Percentiles rank a stretch among this genome's conserved stretches.
Conservation (phyloP, 148 eudicot genomes). For the Rhododendron mucronatum region DNA sequence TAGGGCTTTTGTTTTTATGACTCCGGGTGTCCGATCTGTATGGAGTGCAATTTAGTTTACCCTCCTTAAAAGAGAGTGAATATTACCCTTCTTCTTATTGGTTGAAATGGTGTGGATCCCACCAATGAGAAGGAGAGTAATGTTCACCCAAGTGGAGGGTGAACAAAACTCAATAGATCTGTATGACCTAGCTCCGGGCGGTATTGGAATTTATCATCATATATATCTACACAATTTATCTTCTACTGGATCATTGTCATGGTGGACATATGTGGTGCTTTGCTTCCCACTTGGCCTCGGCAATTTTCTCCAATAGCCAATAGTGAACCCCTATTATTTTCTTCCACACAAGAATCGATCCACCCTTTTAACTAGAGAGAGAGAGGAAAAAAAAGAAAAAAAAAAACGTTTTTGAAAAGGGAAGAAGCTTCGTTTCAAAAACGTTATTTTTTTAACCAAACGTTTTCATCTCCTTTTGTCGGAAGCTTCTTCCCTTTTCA, state of each 20-base stretch:
- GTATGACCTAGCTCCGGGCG: not conserved
- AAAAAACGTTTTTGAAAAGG: not conserved
- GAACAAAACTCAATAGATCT: not conserved
- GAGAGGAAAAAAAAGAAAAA: too few species aligned
- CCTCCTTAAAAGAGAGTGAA: too few species aligned
- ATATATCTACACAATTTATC: not conserved
- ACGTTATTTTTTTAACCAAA: too few species aligned
- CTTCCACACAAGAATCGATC: not conserved
- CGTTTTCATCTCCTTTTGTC: too few species aligned
- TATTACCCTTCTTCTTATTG: too few species aligned
- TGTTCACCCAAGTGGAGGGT: too few species aligned
- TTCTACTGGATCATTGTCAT: not conserved
- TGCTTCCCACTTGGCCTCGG: not conserved
- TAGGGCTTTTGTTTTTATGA: not conserved
- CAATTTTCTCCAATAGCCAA: not conserved
- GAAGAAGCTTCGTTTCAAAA: not conserved
- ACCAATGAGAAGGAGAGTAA: too few species aligned
- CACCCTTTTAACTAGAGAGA: not conserved
- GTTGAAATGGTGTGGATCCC: too few species aligned
- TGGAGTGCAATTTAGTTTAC: not conserved
- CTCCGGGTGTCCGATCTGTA: not conserved
- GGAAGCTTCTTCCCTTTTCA: too few species aligned
- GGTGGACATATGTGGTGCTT: not conserved
- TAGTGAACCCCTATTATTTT: not conserved
- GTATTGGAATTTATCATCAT: not conserved